These are phyloP conservation scores for Acanthamoeba sp. DNA, from an alignment of 208 protist species.

Conservation along the genomic window DNA sequence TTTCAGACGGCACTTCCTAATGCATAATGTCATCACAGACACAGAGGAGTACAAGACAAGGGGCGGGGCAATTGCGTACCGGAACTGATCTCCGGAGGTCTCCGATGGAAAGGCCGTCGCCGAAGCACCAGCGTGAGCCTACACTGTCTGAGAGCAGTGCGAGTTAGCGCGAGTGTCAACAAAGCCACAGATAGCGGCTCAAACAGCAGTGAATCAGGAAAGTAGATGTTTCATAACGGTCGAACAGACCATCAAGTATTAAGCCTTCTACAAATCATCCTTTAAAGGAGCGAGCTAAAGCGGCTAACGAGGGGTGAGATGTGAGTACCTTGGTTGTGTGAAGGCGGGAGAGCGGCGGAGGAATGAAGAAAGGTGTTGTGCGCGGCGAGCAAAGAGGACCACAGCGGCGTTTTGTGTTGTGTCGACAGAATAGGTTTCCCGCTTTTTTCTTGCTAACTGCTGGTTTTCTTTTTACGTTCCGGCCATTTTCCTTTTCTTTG, in stretches of 20 bases:
- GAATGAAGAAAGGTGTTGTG: no score
- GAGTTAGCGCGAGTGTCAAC: no score
- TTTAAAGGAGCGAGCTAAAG: not conserved
- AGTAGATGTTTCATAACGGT: constrained; percentile 47
- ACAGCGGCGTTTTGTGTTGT: not conserved
- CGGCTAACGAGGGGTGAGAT: not conserved
- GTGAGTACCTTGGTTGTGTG: not conserved
- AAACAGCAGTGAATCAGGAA: not conserved
- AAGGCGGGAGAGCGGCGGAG: not conserved
- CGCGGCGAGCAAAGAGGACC: not conserved
- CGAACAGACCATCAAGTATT: constrained; percentile 47
- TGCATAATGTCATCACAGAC: constrained; percentile 36
- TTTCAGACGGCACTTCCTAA: constrained; percentile 71
- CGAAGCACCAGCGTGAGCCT: no score
- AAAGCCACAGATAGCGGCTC: no score
- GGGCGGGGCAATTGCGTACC: not conserved
- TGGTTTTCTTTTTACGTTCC: not conserved
- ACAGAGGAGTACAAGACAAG: not conserved
- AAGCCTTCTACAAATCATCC: constrained; percentile 47
- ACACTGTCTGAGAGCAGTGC: no score
- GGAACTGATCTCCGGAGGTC: no score
- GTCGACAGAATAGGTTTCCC: not conserved
- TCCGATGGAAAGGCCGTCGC: no score
- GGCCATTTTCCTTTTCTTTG: not conserved
- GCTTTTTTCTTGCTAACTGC: no score